Evolutionary conservation across 108 stramenopile species (phyloP), one percentile per base, ranked within the genome.

Genomic region (Cyclostephanos tholiformis): DNA sequence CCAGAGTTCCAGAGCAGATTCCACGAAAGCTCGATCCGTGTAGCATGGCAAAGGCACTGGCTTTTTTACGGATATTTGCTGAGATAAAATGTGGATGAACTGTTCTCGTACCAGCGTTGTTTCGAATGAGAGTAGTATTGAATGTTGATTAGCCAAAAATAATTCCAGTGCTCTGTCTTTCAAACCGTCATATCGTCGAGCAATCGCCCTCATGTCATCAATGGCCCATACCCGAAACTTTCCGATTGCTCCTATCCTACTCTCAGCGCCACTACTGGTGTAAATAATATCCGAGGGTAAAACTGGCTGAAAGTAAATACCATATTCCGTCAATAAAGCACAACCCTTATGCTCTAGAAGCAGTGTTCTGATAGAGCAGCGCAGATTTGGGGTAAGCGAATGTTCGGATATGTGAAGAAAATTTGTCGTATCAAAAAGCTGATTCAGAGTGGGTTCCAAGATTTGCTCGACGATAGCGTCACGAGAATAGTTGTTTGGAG

Each of bases 151-250:
- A 65, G 44, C 22, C 76, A 86, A 87, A 69, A 84, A 95, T 20
- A 95, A 68, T 79, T 95, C 91, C 39, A 95, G 22, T n/a, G 84
- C 94, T 30, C 80, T 67, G 78, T 95, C 94, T 49, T 86, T 81
- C 64, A 95, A 69, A 48, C 91, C 94, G 49, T 81, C 63, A 67
- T 95, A 92, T 10, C 94, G 79, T 51, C 91, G 75, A 19, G 94
- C 91, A 6, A 80, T 70, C 22, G 89, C 91, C 16, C 81, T 78
- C 58, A 95, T 71, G 63, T 95, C 87, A 26, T 67, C 58, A 20
- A 72, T 55, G 14, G 32, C 48, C 91, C 91, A 94, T 20, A 48
- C 72, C 22, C 27, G 76, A 27, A 55, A 67, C 52, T 69, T 74
- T 0, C 76, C 36, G 48, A 65, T 63, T 0, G 44, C 12, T 14